A percentile compares a stretch with the other conserved stretches of the same genome.
These are phyloP conservation scores for Naematelia aurantialba DNA, from an alignment of 768 basidiomycete species.

Conservation along the genomic window DNA sequence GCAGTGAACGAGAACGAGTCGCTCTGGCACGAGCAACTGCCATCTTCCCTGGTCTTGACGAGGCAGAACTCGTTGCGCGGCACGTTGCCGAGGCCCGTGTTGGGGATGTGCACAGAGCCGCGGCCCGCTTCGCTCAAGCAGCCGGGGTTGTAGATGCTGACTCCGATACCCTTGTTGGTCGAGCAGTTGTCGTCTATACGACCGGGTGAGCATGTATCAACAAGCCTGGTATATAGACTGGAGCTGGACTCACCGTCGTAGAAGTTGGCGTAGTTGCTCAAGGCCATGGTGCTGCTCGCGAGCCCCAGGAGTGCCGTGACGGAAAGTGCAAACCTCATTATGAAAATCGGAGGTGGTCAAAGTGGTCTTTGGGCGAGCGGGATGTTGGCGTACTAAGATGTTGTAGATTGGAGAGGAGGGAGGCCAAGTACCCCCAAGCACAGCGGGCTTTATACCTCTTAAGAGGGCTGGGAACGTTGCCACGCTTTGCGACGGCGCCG, in stretches of 20 bases:
- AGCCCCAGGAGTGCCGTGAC: slow-evolving; percentile 8
- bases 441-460: no score
- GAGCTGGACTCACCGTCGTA: slow-evolving; percentile 12
- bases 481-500: no score
- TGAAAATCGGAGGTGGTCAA: no score
- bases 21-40: slow-evolving; percentile 8
- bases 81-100: neutral
- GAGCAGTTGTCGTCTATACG: slow-evolving; percentile 15
- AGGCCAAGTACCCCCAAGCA: no score
- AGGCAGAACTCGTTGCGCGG: slow-evolving; percentile 7
- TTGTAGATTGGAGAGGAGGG: no score
- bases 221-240: no score
- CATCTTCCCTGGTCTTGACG: slow-evolving; percentile 1
- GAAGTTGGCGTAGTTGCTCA: slow-evolving; percentile 26
- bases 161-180: slow-evolving; percentile 4
- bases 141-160: slow-evolving; percentile 8
- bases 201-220: neutral
- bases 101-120: slow-evolving; percentile 10
- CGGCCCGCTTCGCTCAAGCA: slow-evolving; percentile 8
- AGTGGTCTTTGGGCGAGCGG: no score
- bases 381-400: no score
- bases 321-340: no score
- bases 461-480: no score
- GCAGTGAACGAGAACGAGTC: slow-evolving; percentile 7
- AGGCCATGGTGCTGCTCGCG: slow-evolving; percentile 12